Percentiles rank a stretch among this genome's conserved stretches.
Conservation (phyloP, 768 basidiomycete species). For the Boletus speciosus region DNA sequence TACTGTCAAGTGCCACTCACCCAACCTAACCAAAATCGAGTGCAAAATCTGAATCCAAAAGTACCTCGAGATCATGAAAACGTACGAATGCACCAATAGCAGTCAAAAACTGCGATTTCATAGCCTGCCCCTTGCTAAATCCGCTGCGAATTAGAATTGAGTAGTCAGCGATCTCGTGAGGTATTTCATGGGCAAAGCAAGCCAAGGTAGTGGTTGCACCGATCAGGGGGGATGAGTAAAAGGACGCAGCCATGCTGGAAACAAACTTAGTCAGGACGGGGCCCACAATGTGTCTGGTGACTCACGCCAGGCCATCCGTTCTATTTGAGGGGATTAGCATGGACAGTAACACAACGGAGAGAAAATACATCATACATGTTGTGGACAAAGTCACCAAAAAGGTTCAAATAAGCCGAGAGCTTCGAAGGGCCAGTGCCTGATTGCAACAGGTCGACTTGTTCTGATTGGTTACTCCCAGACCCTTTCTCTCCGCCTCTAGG, state of each 20-base stretch:
- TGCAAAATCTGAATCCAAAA: slow-evolving; percentile 16
- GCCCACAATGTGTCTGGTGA: slow-evolving; percentile 18
- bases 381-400: slow-evolving; percentile 92
- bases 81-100: slow-evolving; percentile 87
- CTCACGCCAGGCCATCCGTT: slow-evolving; percentile 90
- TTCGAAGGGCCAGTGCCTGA: slow-evolving; percentile 60
- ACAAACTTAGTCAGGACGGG: slow-evolving; percentile 1
- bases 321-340: slow-evolving; percentile 36
- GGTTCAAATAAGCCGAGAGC: slow-evolving; percentile 87
- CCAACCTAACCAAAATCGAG: slow-evolving; percentile 33
- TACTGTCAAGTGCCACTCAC: slow-evolving; percentile 19
- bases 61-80: slow-evolving; percentile 10
- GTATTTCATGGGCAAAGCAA: slow-evolving; percentile 93
- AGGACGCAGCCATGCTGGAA: slow-evolving; percentile 87
- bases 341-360: slow-evolving; percentile 11
- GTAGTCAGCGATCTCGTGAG: slow-evolving; percentile 96
- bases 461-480: slow-evolving; percentile 17
- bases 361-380: slow-evolving; percentile 60
- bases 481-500: slow-evolving; percentile 37
- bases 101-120: slow-evolving; percentile 91
- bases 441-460: slow-evolving; percentile 23
- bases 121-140: slow-evolving; percentile 86
- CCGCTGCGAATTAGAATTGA: slow-evolving; percentile 89
- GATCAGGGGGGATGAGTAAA: slow-evolving; percentile 91
- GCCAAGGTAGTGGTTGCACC: slow-evolving; percentile 94